Evolutionary conservation across 345 rosid species (phyloP).

Genomic region (Salix udensis): DNA sequence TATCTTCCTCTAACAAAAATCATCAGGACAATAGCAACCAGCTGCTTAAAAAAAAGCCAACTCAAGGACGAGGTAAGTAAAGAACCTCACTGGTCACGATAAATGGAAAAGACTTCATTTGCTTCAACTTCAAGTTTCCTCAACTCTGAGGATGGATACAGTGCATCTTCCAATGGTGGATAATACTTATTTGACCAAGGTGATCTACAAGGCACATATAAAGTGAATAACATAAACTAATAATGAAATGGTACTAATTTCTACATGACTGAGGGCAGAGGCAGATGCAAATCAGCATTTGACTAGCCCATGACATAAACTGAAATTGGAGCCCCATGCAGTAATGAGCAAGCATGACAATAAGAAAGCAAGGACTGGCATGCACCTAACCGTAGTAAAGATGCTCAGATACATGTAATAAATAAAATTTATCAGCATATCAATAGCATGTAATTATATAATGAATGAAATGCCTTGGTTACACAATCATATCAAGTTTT

Average conservation of each 20-base stretch:
- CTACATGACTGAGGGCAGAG: no score
- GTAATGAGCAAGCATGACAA: background rate
- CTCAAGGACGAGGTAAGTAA: slow-evolving; percentile 62
- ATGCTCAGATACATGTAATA: background rate
- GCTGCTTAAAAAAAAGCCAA: background rate
- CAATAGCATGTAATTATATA: no score
- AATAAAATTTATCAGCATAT: no score
- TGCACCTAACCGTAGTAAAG: background rate
- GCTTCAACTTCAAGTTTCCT: slow-evolving; percentile 93
- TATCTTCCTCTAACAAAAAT: background rate
- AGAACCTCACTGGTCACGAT: slow-evolving; percentile 99
- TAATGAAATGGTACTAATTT: background rate
- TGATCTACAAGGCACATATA: slow-evolving; percentile 44
- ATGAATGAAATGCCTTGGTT: no score
- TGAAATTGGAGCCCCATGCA: background rate
- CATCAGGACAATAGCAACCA: background rate
- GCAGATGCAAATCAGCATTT: no score
- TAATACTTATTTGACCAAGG: slow-evolving; percentile 92
- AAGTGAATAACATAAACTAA: background rate
- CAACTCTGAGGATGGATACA: slow-evolving; percentile 63
- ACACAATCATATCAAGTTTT: no score
- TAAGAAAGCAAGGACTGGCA: no score
- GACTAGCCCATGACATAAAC: background rate
- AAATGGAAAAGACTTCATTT: slow-evolving; percentile 75
- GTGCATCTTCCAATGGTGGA: slow-evolving; percentile 79